These are phyloP conservation scores for Penicillium paneum DNA, from an alignment of 2,329 filamentous ascomycete species.

Conservation along the genomic window DNA sequence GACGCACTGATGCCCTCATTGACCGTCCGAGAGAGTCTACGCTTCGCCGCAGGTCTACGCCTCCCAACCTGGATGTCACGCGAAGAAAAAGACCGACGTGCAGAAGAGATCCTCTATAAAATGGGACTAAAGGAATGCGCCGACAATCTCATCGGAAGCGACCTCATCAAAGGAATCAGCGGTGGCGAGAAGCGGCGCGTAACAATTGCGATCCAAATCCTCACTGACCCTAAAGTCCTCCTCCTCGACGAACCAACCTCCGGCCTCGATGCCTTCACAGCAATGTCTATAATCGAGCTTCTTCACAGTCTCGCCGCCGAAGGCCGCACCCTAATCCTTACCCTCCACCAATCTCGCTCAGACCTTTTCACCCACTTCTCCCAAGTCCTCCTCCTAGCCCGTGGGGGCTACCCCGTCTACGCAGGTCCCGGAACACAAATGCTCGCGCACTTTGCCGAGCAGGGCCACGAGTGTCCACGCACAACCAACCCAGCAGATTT, in stretches of 20 bases:
- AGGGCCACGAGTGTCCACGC: slow-evolving; percentile 63
- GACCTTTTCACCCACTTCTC: slow-evolving; percentile 70
- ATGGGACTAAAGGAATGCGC: slow-evolving; percentile 77
- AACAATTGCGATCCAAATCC: slow-evolving; percentile 72
- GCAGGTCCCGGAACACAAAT: slow-evolving; percentile 62
- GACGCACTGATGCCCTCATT: slow-evolving; percentile 70
- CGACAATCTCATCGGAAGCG: slow-evolving; percentile 69
- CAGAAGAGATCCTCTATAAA: slow-evolving; percentile 69
- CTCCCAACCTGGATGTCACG: slow-evolving; percentile 68
- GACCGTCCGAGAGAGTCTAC: slow-evolving; percentile 71
- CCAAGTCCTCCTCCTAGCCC: slow-evolving; percentile 66
- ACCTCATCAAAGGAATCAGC: slow-evolving; percentile 72
- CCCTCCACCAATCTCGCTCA: slow-evolving; percentile 73
- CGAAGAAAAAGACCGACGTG: slow-evolving; percentile 63
- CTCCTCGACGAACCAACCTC: slow-evolving; percentile 74
- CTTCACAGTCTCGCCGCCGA: slow-evolving; percentile 67
- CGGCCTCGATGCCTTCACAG: slow-evolving; percentile 74
- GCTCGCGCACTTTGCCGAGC: slow-evolving; percentile 60
- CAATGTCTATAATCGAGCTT: slow-evolving; percentile 72
- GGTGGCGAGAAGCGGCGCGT: slow-evolving; percentile 76
- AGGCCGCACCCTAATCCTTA: slow-evolving; percentile 71
- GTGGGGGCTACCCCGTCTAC: slow-evolving; percentile 67
- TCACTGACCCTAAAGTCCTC: slow-evolving; percentile 70
- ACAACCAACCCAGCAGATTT: slow-evolving; percentile 77
- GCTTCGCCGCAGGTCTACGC: slow-evolving; percentile 67